phyloP scores from a whole-genome alignment of 257 asterid species.

The Gynochthodes officinalis region DNA sequence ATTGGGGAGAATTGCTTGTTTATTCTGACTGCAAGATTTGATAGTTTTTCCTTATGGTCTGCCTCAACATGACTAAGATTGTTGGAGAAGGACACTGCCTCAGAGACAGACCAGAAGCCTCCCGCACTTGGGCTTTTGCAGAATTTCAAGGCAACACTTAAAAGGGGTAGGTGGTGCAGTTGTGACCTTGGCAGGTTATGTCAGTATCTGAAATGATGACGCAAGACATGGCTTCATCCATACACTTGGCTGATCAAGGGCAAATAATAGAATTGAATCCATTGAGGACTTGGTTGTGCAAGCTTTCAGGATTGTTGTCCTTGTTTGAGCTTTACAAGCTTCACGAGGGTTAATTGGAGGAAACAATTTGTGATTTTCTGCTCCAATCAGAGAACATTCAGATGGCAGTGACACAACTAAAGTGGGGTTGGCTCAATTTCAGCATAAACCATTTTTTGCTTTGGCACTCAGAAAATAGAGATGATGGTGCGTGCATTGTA shows the following conservation, averaged over 20 bases:
- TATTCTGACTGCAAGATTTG: constrained; percentile 19
- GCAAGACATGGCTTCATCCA: constrained; percentile 18
- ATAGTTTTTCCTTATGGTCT: constrained; percentile 13
- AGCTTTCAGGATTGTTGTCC: constrained; percentile 14
- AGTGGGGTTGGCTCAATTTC: constrained; percentile 18
- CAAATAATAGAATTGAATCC: constrained; percentile 16
- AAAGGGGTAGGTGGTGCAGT: constrained; percentile 36
- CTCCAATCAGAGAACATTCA: not conserved
- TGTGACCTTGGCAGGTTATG: constrained; percentile 28
- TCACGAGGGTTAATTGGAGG: constrained; percentile 3
- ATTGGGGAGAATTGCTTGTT: constrained; percentile 35
- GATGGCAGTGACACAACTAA: constrained; percentile 11
- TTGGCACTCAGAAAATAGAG: constrained; percentile 11
- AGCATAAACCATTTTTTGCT: constrained; percentile 14
- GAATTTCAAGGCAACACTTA: constrained; percentile 19
- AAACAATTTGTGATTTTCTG: constrained; percentile 3
- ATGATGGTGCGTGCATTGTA: constrained; percentile 25
- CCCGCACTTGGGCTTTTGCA: constrained; percentile 27
- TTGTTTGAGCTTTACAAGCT: constrained; percentile 19
- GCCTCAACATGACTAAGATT: constrained; percentile 10
- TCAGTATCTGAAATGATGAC: constrained; percentile 27
- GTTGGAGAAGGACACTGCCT: constrained; percentile 8
- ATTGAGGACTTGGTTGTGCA: constrained; percentile 10
- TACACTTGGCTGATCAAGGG: constrained; percentile 33
- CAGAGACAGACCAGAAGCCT: constrained; percentile 30